phyloP scores from a whole-genome alignment of 2,329 filamentous ascomycete genomes.

The Acephala macrosclerotiorum region DNA sequence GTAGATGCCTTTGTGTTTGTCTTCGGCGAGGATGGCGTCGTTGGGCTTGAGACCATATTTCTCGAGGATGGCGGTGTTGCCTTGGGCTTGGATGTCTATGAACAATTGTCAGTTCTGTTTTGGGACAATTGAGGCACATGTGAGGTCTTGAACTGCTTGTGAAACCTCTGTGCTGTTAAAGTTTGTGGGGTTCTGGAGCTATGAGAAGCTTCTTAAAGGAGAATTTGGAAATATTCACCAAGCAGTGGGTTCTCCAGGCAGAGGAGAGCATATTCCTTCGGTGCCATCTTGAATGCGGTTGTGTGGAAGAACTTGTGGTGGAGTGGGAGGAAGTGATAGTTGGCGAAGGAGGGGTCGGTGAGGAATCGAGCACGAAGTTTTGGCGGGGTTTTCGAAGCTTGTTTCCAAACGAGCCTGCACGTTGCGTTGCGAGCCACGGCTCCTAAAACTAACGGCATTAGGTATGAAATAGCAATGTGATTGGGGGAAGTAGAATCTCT shows the following conservation, averaged over 20 bases:
- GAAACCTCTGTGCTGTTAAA: background rate
- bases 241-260: constrained; percentile 98
- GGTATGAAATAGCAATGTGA: background rate
- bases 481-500: background rate
- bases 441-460: constrained; percentile 6
- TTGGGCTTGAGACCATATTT: constrained; percentile 96
- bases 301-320: constrained; percentile 24
- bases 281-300: constrained; percentile 65
- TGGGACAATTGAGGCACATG: background rate
- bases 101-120: constrained; percentile 16
- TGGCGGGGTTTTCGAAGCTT: constrained; percentile 25
- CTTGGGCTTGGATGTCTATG: constrained; percentile 87
- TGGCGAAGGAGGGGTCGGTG: constrained; percentile 32
- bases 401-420: constrained; percentile 12
- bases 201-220: background rate
- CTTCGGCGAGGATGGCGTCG: constrained; percentile 95
- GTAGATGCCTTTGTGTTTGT: constrained; percentile 88
- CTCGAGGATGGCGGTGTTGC: constrained; percentile 82
- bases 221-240: constrained; percentile 60
- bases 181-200: constrained; percentile 3
- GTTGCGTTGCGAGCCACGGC: background rate
- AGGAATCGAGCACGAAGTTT: constrained; percentile 8
- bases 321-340: constrained; percentile 21
- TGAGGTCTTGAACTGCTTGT: background rate
- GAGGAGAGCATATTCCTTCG: constrained; percentile 87